These are phyloP conservation scores for Xerocomellus intermedius DNA, from an alignment of 768 basidiomycete genomes.

Conservation along the genomic window DNA sequence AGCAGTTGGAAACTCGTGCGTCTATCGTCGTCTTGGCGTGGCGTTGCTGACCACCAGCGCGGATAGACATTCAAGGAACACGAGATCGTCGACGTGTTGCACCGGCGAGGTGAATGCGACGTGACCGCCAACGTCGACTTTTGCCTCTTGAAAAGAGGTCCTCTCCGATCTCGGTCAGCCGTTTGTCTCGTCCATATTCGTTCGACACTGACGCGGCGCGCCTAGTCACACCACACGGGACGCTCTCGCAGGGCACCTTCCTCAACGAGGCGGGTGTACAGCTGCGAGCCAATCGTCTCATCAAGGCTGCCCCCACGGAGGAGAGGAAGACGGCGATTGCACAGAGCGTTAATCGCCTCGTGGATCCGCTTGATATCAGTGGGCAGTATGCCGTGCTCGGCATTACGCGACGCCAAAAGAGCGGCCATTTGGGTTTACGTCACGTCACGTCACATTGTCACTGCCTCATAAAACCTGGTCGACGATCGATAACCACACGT, in stretches of 20 bases:
- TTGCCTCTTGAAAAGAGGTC: conserved; percentile 78
- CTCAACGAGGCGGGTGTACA: conserved; percentile 74
- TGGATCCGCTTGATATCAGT: conserved; percentile 85
- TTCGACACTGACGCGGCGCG: conserved; percentile 3
- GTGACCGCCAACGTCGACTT: conserved; percentile 98
- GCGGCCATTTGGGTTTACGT: too few species aligned
- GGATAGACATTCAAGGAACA: conserved; percentile 86
- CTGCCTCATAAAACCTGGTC: too few species aligned
- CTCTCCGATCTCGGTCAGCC: conserved; percentile 60
- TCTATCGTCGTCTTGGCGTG: not conserved
- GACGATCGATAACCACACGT: too few species aligned
- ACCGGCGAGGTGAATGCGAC: conserved; percentile 84
- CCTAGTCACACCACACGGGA: conserved; percentile 55
- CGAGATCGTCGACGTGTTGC: conserved; percentile 79
- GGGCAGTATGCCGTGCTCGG: conserved; percentile 82
- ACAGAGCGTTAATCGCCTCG: conserved; percentile 64
- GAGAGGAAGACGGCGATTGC: conserved; percentile 54
- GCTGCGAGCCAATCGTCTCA: conserved; percentile 61
- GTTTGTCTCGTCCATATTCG: not conserved
- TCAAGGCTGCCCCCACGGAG: conserved; percentile 46
- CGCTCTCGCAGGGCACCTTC: conserved; percentile 75
- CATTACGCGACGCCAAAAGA: conserved; percentile 27
- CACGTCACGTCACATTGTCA: too few species aligned
- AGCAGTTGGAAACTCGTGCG: conserved; percentile 65
- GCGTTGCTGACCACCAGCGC: not conserved